phyloP scores from a whole-genome alignment of 1,139 yeast genomes.

The Schizosaccharomyces versatilis region DNA sequence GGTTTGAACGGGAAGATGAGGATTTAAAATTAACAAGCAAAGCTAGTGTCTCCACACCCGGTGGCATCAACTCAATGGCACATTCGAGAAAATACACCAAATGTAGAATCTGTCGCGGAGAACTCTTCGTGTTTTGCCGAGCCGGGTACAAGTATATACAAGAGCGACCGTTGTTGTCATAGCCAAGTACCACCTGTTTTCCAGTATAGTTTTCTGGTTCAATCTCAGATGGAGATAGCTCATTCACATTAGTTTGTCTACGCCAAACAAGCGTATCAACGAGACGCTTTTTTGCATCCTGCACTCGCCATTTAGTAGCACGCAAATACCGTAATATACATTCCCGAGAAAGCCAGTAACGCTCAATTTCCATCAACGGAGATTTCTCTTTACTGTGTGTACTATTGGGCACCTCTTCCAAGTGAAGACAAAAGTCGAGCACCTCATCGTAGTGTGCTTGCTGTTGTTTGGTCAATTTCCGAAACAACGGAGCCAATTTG shows the following conservation, averaged over 20 bases:
- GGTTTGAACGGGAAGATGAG: slow-evolving; percentile 43
- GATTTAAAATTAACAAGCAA: slow-evolving; percentile 73
- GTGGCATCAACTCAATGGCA: slow-evolving; percentile 80
- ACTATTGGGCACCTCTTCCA: slow-evolving; percentile 23
- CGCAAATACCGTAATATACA: slow-evolving; percentile 69
- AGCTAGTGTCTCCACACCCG: slow-evolving; percentile 84
- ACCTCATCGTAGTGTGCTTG: slow-evolving; percentile 35
- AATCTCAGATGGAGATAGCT: slow-evolving; percentile 18
- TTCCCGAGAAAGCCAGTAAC: slow-evolving; percentile 78
- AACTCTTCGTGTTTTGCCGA: slow-evolving; percentile 72
- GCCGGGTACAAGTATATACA: slow-evolving; percentile 79
- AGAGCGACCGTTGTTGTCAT: slow-evolving; percentile 71
- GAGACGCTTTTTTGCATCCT: slow-evolving; percentile 50
- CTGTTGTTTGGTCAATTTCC: slow-evolving; percentile 29
- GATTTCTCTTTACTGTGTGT: slow-evolving; percentile 19
- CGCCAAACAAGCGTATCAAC: slow-evolving; percentile 72
- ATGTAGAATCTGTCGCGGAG: slow-evolving; percentile 77
- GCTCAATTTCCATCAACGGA: slow-evolving; percentile 37
- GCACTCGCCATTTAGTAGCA: slow-evolving; percentile 71
- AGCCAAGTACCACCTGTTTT: slow-evolving; percentile 71
- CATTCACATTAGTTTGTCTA: slow-evolving; percentile 67
- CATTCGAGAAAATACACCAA: slow-evolving; percentile 78
- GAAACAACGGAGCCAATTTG: not conserved
- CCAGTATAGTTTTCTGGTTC: slow-evolving; percentile 40
- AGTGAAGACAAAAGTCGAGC: slow-evolving; percentile 33